Conservation (phyloP, 163 green algal species). For the Chlamydomonas reinhardtii region DNA sequence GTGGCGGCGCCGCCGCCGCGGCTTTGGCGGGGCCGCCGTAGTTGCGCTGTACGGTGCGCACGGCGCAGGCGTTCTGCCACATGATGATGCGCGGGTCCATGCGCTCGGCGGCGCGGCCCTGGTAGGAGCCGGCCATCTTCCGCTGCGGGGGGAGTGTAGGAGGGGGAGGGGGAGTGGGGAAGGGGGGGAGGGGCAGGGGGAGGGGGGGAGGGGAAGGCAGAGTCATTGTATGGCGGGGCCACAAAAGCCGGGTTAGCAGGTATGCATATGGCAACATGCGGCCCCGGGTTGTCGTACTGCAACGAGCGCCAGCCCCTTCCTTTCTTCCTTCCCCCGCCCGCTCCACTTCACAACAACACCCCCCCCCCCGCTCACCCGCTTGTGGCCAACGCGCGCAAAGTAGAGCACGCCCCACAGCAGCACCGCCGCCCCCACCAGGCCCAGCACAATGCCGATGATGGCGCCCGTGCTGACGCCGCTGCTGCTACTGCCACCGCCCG, state of each 20-base stretch:
- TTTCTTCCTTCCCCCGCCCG: too few relatives aligned
- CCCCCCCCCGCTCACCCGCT: not conserved
- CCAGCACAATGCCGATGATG: constrained; percentile 28
- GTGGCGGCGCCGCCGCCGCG: not conserved
- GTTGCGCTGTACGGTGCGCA: not conserved
- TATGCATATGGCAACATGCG: too few relatives aligned
- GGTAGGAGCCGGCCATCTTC: not conserved
- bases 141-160: not conserved
- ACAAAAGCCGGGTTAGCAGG: too few relatives aligned
- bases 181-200: not conserved
- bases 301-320: too few relatives aligned
- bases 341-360: too few relatives aligned
- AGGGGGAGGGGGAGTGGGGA: not conserved
- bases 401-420: constrained; percentile 25
- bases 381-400: not conserved
- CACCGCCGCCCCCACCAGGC: not conserved
- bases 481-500: not conserved
- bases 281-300: too few relatives aligned
- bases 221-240: too few relatives aligned
- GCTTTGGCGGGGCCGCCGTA: not conserved
- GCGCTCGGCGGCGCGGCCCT: not conserved
- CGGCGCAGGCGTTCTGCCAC: constrained; percentile 34
- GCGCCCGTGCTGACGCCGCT: not conserved
- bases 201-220: too few relatives aligned
- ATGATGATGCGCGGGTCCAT: constrained; percentile 26